Conservation (phyloP, 495 filamentous ascomycete species). For the Collariella sp. region DNA sequence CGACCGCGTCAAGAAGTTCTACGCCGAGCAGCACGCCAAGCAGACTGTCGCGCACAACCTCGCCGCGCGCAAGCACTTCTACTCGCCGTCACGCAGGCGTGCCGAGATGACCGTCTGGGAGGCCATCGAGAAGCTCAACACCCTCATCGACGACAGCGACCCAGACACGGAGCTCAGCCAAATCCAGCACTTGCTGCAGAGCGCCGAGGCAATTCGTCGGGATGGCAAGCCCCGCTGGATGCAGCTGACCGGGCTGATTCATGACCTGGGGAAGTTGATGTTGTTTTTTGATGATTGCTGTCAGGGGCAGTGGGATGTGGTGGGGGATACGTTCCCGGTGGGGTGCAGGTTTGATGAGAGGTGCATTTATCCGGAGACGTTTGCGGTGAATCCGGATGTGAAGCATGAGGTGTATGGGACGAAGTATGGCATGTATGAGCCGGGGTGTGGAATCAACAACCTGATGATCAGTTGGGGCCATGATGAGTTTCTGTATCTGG, state of each 20-base stretch:
- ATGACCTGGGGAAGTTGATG: constrained; percentile 81
- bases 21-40: constrained; percentile 73
- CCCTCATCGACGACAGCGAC: constrained; percentile 79
- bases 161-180: constrained; percentile 76
- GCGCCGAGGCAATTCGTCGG: constrained; percentile 75
- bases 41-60: constrained; percentile 82
- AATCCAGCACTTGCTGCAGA: constrained; percentile 81
- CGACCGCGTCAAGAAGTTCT: constrained; percentile 74
- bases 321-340: constrained; percentile 89
- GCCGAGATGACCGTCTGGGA: constrained; percentile 79
- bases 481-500: constrained; percentile 83
- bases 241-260: constrained; percentile 81
- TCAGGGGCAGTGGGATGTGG: constrained; percentile 84
- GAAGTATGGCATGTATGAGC: constrained; percentile 66
- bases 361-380: constrained; percentile 73
- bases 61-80: constrained; percentile 60
- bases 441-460: constrained; percentile 69
- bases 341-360: constrained; percentile 68
- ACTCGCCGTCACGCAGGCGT: constrained; percentile 47
- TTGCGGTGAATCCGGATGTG: constrained; percentile 61
- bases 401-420: constrained; percentile 58
- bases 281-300: constrained; percentile 74
- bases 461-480: constrained; percentile 89
- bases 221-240: constrained; percentile 91
- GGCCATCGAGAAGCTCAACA: constrained; percentile 84